Evolutionary conservation across 208 protist genomes (phyloP), one percentile per base, ranked within the genome.

Genomic region (Crithidia expoeki): DNA sequence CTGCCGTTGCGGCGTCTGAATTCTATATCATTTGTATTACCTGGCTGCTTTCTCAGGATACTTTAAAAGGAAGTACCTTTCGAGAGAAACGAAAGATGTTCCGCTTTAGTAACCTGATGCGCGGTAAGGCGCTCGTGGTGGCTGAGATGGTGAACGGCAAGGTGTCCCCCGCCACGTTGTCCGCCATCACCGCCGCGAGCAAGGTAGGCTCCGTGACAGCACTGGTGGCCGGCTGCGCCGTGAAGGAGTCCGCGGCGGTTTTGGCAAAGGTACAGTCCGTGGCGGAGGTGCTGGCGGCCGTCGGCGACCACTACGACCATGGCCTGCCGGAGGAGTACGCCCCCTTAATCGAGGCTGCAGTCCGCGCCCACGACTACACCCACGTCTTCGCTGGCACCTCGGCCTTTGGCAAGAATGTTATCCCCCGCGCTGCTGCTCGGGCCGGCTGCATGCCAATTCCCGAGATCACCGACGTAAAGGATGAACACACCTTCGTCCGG

Each of bases 371-470:
- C 32, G 71, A 85, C 12, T 98, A 90, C 81, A 94, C 96, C 11
- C 98, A 99, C 83, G 96, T 99, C 42, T 75, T 98, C 17, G 89
- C 94, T n/a, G 79, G 88, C 28, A 88, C 94, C 0, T 95, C 96
- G 0, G 84, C 96, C 4, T 97, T 98, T 76, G 96, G 95, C 66
- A 99, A 99, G 89, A 94, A 94, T 46, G 63, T 99, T 9, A 71
- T 98, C 14, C 98, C 98, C 14, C 86, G 97, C 50, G 83, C 98
- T 0, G 98, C 96, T 1, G 98, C 94, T 23, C 70, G 82, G 63
- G 80, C 95, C 7, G 89, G 98, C 73, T 88, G 95, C 46, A 83
- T 88, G 58, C 88, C 92, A 28, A 94, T 99, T 59, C 91, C 90
- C 11, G 98, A 99, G 25, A 85, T 99, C 32, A 94, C 94, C 4